Base-by-base conservation (phyloP, 129 eudicot genomes). In the Pseudognaphalium luteoalbum region DNA sequence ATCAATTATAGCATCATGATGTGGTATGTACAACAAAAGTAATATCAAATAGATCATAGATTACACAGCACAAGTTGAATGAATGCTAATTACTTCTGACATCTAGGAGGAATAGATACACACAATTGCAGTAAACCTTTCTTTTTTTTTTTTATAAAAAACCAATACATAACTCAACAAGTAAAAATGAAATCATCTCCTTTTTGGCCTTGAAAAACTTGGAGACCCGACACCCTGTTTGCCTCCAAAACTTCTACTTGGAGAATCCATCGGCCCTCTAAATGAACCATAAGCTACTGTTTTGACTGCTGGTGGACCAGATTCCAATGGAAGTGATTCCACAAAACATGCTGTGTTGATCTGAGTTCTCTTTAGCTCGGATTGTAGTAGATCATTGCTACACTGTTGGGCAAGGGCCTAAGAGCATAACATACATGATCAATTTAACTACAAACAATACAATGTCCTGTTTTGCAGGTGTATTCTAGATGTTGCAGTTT, bases 371-470 rank as follows among this genome's bases (percentile, higher is more conserved):
- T 95, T 94, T 2, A 95, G 94, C 82, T 95, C 99, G 3, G 79
- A 67, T 72, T 89, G 89, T 34, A 95, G 97, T 17, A 94, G 87
- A 78, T 95, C 99, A 4, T 87, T 74, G 76, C 99, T 91, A 73
- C 76, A 91, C 81, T 95, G 94, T 76, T 95, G 99, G 28, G 96
- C 96, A 29, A 89, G 92, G 56, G 90, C 99, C 99, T 95, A 72
- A 68, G 35, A 54, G 84, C 61, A 76, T 9, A 63, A 59, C 22
- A 70, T 16, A 28, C 54, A 66, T 25, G 30, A 44, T 29, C 39
- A 73, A 70, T 25, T 61, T 61, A n/a, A 72, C 52, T 3, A 14
- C 19, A 70, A 42, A 11, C 25, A 3, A 41, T 58, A 8, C 47
- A 39, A 41, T 4, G 20, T 30, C 70, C 22, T 28, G 3, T n/a